Base-by-base conservation (phyloP, 2,329 filamentous ascomycete species). In the Colletotrichum sojae region DNA sequence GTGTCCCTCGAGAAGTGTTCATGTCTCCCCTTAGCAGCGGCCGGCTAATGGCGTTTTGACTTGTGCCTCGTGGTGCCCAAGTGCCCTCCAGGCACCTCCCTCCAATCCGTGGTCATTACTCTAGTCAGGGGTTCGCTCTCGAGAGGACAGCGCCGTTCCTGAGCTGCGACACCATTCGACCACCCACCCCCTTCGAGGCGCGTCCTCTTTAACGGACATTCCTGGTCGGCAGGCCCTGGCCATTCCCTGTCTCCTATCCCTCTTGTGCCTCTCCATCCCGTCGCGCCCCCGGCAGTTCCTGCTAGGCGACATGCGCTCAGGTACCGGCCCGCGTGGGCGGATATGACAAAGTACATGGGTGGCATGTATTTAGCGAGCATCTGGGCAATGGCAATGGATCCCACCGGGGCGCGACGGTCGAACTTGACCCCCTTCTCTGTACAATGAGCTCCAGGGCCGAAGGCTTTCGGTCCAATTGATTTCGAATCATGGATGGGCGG, bases 91-190 rank as follows among this genome's bases (percentile, higher is more conserved):
- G 31, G 31, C 10, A 36, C 31, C 31, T 36, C 31, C 31, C 31
- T 3, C 8, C 10, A 8, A 8, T 10, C 31, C 31, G 31, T 9
- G 10, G 31, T 36, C 8, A 36, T 36, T 12, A 36, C 10, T 31
- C 15, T 69, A 67, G 67, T 67, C 67, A 69, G 67, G 67, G 67
- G 67, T 66, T 51, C 43, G 5, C 20, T 53, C 58, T 22, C 20
- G 39, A 51, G 49, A 56, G 54, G 51, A 39, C 61, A 55, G 63
- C 62, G 55, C 55, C 63, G 67, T 69, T 67, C 63, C 63, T 67
- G 66, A 60, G 66, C 62, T 31, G 62, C 66, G 55, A 66, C 59
- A 62, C 49, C 59, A 54, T 27, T 27, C 51, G 45, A 43, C 53
- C 25, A 49, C 27, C 59, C 54, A 27, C 27, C 25, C 27, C 18